phyloP scores from a whole-genome alignment of 108 stramenopile species.

The Cyclotella sp. region DNA sequence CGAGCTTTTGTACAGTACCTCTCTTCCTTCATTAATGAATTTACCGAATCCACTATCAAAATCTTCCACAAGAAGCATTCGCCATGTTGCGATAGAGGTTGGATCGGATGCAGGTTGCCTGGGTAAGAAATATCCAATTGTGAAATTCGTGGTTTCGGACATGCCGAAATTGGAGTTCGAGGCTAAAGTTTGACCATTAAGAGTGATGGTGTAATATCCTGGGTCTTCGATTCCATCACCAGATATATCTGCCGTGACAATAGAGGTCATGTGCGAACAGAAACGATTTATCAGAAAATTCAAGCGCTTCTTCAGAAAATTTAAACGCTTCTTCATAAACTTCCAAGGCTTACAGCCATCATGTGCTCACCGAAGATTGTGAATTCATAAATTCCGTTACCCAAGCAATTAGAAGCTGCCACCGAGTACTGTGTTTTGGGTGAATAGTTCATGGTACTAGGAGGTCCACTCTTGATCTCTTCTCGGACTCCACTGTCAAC shows the following conservation, averaged over 20 bases:
- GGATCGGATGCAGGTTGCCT: not conserved
- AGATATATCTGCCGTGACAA: slow-evolving; percentile 8
- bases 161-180: slow-evolving; percentile 19
- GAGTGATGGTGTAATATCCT: slow-evolving; percentile 22
- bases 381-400: slow-evolving; percentile 16
- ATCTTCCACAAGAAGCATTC: slow-evolving; percentile 11
- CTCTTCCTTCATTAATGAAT: slow-evolving; percentile 12
- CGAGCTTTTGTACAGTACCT: not conserved
- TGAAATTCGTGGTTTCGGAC: slow-evolving; percentile 20
- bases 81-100: slow-evolving; percentile 15
- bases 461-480: slow-evolving; percentile 9
- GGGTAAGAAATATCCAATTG: not conserved
- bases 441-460: not conserved
- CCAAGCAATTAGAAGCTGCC: slow-evolving; percentile 13
- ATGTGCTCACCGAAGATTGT: slow-evolving; percentile 19
- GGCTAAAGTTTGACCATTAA: slow-evolving; percentile 12
- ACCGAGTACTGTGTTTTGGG: slow-evolving; percentile 12
- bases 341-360: not conserved
- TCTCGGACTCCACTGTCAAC: slow-evolving; percentile 5
- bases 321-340: not conserved
- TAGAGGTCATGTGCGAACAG: not conserved
- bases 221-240: slow-evolving; percentile 30
- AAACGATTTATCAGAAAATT: not conserved
- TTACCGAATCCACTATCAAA: slow-evolving; percentile 29
- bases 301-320: not conserved